phyloP scores from a whole-genome alignment of 805 yeast species.

The Candida pseudofarinosa region DNA sequence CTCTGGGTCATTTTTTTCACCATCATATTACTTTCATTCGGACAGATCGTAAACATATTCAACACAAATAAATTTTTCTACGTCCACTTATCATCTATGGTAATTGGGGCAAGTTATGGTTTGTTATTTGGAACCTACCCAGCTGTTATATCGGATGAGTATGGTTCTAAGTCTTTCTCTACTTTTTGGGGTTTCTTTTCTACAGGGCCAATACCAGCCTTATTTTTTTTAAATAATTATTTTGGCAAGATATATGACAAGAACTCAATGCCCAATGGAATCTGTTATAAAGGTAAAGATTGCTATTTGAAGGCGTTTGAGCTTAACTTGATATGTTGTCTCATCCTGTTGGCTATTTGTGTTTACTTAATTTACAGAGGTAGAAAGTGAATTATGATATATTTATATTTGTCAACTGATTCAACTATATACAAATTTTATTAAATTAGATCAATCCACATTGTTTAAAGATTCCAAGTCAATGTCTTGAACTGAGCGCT shows the following conservation, averaged over 20 bases:
- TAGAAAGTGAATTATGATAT: constrained; percentile 6
- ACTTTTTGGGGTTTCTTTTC: constrained; percentile 75
- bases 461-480: constrained; percentile 41
- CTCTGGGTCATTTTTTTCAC: constrained; percentile 59
- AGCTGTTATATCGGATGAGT: constrained; percentile 66
- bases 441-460: constrained; percentile 26
- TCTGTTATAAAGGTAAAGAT: constrained; percentile 32
- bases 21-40: constrained; percentile 28
- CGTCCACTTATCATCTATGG: constrained; percentile 47
- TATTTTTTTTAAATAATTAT: constrained; percentile 50
- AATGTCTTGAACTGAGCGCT: constrained; percentile 34
- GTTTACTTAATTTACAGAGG: constrained; percentile 25
- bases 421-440: constrained; percentile 2
- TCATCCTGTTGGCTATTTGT: constrained; percentile 21
- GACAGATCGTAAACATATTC: constrained; percentile 33
- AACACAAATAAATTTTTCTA: constrained; percentile 26
- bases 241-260: constrained; percentile 55
- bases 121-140: constrained; percentile 71
- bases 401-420: too few species aligned
- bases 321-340: too few species aligned
- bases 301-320: constrained; percentile 38
- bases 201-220: constrained; percentile 60
- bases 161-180: constrained; percentile 64
- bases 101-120: constrained; percentile 68
- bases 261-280: constrained; percentile 36